These are phyloP conservation scores for Leccinum pallidistipes DNA, from an alignment of 1,284 basidiomycete species.

Conservation along the genomic window DNA sequence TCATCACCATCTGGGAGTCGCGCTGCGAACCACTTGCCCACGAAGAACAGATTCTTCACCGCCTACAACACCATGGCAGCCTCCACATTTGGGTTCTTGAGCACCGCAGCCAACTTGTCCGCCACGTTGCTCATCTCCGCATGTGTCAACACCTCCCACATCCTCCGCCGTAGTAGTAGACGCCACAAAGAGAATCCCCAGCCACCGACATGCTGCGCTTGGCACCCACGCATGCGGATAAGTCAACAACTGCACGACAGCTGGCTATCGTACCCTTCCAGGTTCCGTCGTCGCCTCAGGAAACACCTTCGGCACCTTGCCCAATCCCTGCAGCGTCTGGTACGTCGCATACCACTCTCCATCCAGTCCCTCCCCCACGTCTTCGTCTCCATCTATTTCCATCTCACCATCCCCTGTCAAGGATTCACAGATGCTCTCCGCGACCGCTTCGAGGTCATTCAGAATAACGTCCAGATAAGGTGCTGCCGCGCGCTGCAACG, in stretches of 20 bases:
- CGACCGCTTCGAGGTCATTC: constrained; percentile 54
- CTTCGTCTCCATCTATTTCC: constrained; percentile 35
- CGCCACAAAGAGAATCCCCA: constrained; percentile 71
- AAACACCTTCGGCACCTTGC: constrained; percentile 66
- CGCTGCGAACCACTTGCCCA: constrained; percentile 79
- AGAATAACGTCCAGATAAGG: constrained; percentile 57
- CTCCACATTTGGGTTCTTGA: constrained; percentile 83
- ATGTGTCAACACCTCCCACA: constrained; percentile 40
- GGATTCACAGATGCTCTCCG: constrained; percentile 48
- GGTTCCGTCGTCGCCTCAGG: constrained; percentile 41
- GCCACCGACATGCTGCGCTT: constrained; percentile 73
- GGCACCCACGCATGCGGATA: constrained; percentile 97
- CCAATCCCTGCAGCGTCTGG: constrained; percentile 69
- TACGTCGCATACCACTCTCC: constrained; percentile 86
- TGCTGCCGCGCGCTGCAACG: constrained; percentile 49
- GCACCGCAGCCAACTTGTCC: constrained; percentile 74
- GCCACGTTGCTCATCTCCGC: constrained; percentile 70
- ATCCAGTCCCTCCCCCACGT: constrained; percentile 34
- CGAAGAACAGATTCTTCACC: constrained; percentile 93
- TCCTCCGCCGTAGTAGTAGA: constrained; percentile 3
- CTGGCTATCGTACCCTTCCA: constrained; percentile 58
- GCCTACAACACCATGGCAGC: constrained; percentile 79
- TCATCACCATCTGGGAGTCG: constrained; percentile 7
- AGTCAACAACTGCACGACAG: constrained; percentile 68
- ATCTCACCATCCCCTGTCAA: constrained; percentile 38